phyloP scores from a whole-genome alignment of 2,329 filamentous ascomycete genomes.

The Geoglossum cookeanum region DNA sequence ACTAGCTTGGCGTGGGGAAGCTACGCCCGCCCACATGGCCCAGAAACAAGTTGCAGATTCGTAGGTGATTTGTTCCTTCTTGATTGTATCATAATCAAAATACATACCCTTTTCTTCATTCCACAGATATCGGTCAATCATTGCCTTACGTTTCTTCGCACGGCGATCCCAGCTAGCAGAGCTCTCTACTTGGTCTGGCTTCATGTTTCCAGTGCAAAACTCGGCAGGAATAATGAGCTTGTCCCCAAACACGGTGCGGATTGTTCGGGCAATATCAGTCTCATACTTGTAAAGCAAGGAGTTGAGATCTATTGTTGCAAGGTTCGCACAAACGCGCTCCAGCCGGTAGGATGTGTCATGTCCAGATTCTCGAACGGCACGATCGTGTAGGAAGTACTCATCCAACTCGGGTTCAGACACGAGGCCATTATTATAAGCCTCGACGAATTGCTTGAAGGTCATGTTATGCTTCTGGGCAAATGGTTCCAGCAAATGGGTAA shows the following conservation, averaged over 20 bases:
- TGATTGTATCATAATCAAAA: slow-evolving; percentile 87
- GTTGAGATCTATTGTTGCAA: slow-evolving; percentile 90
- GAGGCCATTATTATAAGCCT: slow-evolving; percentile 63
- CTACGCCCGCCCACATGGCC: slow-evolving; percentile 89
- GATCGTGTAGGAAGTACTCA: slow-evolving; percentile 89
- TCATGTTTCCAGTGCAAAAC: slow-evolving; percentile 49
- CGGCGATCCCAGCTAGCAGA: slow-evolving; percentile 83
- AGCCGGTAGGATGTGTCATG: slow-evolving; percentile 93
- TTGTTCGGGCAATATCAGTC: slow-evolving; percentile 72
- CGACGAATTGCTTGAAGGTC: slow-evolving; percentile 66
- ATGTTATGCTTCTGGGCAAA: slow-evolving; percentile 72
- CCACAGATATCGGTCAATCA: slow-evolving; percentile 89
- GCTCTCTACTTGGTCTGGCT: slow-evolving; percentile 52
- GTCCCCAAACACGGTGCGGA: slow-evolving; percentile 70
- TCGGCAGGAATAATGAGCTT: slow-evolving; percentile 64
- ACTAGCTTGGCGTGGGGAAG: slow-evolving; percentile 70
- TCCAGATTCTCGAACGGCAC: slow-evolving; percentile 90
- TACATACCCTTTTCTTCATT: slow-evolving; percentile 85
- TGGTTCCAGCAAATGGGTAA: slow-evolving; percentile 62
- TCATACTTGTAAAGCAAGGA: slow-evolving; percentile 95
- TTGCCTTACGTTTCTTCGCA: slow-evolving; percentile 62
- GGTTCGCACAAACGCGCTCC: slow-evolving; percentile 67
- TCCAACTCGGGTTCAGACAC: slow-evolving; percentile 77
- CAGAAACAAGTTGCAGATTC: slow-evolving; percentile 91
- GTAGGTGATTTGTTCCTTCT: slow-evolving; percentile 62